Conservation (phyloP, 129 eudicot species). For the Deinandra increscens region DNA sequence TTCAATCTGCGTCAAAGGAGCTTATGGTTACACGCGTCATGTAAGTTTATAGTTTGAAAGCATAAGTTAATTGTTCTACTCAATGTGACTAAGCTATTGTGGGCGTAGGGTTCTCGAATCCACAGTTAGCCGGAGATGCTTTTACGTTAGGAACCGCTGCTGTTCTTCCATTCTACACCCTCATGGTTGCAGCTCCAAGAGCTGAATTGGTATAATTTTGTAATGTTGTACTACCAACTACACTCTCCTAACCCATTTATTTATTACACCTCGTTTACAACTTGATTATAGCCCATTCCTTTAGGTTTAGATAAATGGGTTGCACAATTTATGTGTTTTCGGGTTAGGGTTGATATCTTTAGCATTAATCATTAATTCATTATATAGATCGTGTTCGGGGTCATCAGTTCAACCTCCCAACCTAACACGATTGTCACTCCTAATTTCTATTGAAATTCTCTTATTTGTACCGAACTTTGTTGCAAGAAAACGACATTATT, state of each 20-base stretch:
- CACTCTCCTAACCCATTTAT: not conserved
- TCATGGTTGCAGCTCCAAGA: slow-evolving; percentile 91
- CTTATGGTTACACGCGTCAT: slow-evolving; percentile 50
- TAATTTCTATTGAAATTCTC: not conserved
- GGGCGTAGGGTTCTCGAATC: slow-evolving; percentile 47
- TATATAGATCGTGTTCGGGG: not conserved
- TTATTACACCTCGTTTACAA: not conserved
- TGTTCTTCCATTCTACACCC: slow-evolving; percentile 91
- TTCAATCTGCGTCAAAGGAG: slow-evolving; percentile 25
- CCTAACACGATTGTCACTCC: not conserved
- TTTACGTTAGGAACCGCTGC: slow-evolving; percentile 89
- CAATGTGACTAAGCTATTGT: not conserved
- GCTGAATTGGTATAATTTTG: slow-evolving; percentile 60
- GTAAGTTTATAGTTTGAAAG: slow-evolving; percentile 41
- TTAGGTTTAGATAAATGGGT: not conserved
- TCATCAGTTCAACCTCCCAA: not conserved
- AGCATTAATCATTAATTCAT: not conserved
- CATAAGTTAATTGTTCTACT: not conserved
- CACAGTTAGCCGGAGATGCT: slow-evolving; percentile 66
- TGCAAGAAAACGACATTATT: not conserved
- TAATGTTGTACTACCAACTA: not conserved
- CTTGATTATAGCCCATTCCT: no score
- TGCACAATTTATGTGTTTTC: not conserved
- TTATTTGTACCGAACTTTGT: not conserved
- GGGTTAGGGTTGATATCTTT: no score